Conservation (phyloP, 192 early-diverging fungal genomes). For the Diversispora epigaea region DNA sequence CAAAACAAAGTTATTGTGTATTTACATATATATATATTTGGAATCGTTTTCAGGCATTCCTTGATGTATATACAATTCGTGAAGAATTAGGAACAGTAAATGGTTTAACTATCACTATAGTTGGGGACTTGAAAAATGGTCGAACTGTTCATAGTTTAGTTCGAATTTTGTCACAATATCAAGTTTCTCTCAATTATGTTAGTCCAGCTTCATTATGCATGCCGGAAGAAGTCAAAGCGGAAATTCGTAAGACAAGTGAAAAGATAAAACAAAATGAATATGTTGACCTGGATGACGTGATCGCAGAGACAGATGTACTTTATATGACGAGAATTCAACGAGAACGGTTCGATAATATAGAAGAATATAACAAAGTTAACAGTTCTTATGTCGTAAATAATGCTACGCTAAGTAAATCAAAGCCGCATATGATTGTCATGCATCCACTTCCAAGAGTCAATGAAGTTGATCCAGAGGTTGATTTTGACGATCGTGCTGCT, state of each 20-base stretch:
- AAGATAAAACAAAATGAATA: constrained; percentile 70
- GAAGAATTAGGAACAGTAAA: constrained; percentile 96
- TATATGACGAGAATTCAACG: constrained; percentile 97
- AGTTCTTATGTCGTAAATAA: constrained; percentile 85
- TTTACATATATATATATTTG: background rate
- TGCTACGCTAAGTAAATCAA: constrained; percentile 79
- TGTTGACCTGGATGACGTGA: constrained; percentile 71
- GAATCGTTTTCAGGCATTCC: constrained; percentile 62
- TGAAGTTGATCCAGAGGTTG: constrained; percentile 97
- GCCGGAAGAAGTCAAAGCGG: constrained; percentile 79
- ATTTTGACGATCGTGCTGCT: constrained; percentile 94
- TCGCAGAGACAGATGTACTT: constrained; percentile 87
- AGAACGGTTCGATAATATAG: constrained; percentile 79
- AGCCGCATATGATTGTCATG: constrained; percentile 98
- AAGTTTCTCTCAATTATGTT: constrained; percentile 93
- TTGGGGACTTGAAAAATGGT: constrained; percentile 97
- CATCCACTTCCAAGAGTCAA: constrained; percentile 93
- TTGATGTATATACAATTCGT: constrained; percentile 79
- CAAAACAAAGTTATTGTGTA: background rate
- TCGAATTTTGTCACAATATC: constrained; percentile 83
- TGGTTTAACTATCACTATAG: constrained; percentile 90
- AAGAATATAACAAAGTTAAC: constrained; percentile 81
- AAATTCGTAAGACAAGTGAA: constrained; percentile 74
- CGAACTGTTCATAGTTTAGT: constrained; percentile 97
- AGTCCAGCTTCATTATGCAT: constrained; percentile 79